Base-by-base conservation (phyloP, 2,329 filamentous ascomycete genomes). In the Fusarium abutilonis region DNA sequence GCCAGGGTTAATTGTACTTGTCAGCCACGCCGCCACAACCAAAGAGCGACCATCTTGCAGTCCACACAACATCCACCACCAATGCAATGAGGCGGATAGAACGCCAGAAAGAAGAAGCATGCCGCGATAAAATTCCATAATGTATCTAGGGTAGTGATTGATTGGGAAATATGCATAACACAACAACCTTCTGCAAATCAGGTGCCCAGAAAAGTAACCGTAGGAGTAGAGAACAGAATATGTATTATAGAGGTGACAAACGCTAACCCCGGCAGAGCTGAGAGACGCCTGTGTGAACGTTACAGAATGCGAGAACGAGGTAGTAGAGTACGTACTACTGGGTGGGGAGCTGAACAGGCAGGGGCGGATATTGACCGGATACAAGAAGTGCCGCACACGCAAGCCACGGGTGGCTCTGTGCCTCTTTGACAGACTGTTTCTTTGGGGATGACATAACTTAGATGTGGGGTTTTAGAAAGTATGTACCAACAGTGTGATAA, bases 311-410 rank as follows among this genome's bases (percentile, higher is more conserved):
- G 23, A 26, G 23, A 26, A 26, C 23, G 23, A 26, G 23, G 23
- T 26, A 26, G 23, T 4, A 23, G 4, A 23, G 21, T 23, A 23
- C 21, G 21, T 23, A 23, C 21, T 23, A 8, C 23, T 8, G 6
- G 8, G 23, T 8, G 23, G 23, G 23, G 23, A 26, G 23, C 23
- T 26, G 23, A 8, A 26, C 8, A 26, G 23, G 23, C 8, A 26
- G 23, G 23, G 6, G 23, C 60, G 57, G 64, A 34, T 68, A 68
- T 68, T 68, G 54, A 13, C 41, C 59, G 64, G 67, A 38, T 39
- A 51, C 50, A 56, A 42, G 34, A 48, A 57, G 41, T 46, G 55
- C 54, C 47, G 52, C 52, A 34, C 29, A 51, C 52, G 41, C 57
- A 47, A 21, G 40, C 26, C 23, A 29, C 19, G 26, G 4, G 14